These are phyloP conservation scores for Clonostachys rosea DNA, from an alignment of 2,329 filamentous ascomycete genomes.

Conservation along the genomic window DNA sequence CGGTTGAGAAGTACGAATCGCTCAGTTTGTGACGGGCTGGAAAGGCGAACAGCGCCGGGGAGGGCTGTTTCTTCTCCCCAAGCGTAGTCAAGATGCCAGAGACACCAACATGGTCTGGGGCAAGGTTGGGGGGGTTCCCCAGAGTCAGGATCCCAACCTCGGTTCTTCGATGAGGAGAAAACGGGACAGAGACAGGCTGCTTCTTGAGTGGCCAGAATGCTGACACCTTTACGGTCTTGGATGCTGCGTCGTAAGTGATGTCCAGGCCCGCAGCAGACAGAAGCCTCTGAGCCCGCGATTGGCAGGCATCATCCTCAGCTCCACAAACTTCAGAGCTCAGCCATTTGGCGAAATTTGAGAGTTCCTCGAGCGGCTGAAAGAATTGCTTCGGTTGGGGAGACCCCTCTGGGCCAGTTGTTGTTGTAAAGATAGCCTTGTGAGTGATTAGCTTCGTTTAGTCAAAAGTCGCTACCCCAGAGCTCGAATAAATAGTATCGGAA, in stretches of 20 bases:
- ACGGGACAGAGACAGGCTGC: conserved; percentile 32
- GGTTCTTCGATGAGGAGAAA: conserved; percentile 47
- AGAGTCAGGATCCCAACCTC: conserved; percentile 77
- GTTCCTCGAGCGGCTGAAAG: conserved; percentile 57
- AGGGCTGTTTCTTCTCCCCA: conserved; percentile 63
- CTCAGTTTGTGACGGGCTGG: conserved; percentile 70
- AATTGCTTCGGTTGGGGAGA: conserved; percentile 29
- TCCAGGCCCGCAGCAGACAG: conserved; percentile 62
- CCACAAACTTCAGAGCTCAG: conserved; percentile 47
- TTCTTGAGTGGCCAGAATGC: conserved; percentile 53
- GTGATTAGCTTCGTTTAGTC: no score
- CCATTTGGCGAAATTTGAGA: conserved; percentile 50
- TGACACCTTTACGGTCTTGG: conserved; percentile 60
- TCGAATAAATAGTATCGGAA: no score
- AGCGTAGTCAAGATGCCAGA: conserved; percentile 76
- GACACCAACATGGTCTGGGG: conserved; percentile 71
- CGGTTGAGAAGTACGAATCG: conserved; percentile 51
- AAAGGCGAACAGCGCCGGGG: conserved; percentile 78
- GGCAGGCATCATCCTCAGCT: conserved; percentile 40
- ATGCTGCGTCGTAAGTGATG: conserved; percentile 69
- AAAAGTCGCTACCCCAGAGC: no score
- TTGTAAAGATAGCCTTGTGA: no score
- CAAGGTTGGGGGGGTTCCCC: conserved; percentile 52
- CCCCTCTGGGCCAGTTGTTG: no score
- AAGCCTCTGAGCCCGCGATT: conserved; percentile 33